These are phyloP conservation scores for Meira miltonrushii DNA, from an alignment of 1,284 basidiomycete genomes.

Conservation along the genomic window DNA sequence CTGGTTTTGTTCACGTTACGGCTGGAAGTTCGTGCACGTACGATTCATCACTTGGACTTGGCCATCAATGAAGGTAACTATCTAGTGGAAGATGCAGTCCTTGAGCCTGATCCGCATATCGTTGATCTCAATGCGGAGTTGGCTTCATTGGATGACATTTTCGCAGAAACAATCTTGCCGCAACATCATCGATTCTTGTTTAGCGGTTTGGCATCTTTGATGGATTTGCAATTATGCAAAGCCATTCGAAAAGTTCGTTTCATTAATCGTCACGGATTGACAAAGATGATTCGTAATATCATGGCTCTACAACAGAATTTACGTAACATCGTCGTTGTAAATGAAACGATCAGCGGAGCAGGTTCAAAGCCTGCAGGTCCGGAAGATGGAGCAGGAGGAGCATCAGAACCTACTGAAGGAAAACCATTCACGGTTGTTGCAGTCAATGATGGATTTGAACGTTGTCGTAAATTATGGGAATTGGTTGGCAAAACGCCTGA, in stretches of 20 bases:
- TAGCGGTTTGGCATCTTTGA: conserved; percentile 75
- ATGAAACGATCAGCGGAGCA: conserved; percentile 39
- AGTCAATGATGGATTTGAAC: conserved; percentile 58
- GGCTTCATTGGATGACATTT: conserved; percentile 66
- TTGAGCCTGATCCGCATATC: conserved; percentile 84
- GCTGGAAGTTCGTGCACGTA: conserved; percentile 79
- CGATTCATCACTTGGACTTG: conserved; percentile 73
- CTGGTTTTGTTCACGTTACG: conserved; percentile 82
- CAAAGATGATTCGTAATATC: conserved; percentile 85
- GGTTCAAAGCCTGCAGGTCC: conserved; percentile 20
- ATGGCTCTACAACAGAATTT: conserved; percentile 87
- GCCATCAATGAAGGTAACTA: conserved; percentile 66
- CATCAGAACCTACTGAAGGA: conserved; percentile 7
- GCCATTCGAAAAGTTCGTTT: conserved; percentile 68
- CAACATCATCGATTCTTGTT: conserved; percentile 66
- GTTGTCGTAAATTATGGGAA: conserved; percentile 66
- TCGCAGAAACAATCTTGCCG: conserved; percentile 27
- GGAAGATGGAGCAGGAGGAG: neutral
- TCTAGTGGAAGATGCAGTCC: conserved; percentile 59
- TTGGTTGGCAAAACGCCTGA: conserved; percentile 70
- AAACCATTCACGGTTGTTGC: neutral
- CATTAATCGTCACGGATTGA: conserved; percentile 72
- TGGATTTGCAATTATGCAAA: conserved; percentile 75
- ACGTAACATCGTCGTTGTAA: conserved; percentile 56
- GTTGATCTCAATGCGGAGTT: conserved; percentile 80